Base-by-base conservation (phyloP, 2,329 filamentous ascomycete genomes). In the Talaromyces funiculosus region DNA sequence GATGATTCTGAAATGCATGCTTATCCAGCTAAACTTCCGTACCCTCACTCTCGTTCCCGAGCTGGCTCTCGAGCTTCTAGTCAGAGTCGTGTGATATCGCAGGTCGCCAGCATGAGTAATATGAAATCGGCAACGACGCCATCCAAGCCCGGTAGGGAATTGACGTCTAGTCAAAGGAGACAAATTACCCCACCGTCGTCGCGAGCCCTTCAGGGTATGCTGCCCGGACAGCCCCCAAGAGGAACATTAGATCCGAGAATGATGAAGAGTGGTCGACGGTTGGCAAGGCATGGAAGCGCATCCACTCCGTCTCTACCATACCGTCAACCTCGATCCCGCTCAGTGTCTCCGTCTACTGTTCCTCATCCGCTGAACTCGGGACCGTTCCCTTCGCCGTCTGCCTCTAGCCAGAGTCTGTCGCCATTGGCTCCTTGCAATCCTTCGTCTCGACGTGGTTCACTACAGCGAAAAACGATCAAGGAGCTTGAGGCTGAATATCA, bases 401-500 rank as follows among this genome's bases (percentile, higher is more conserved):
- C 68, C 4, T 64, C 68, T 1, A 65, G 67, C 53, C 66, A 69
- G 68, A 57, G 65, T 68, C 37, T 71, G 66, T 60, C 73, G 22
- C 60, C 60, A 29, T 33, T 54, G 20, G 64, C 68, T 47, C 67
- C 71, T 16, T 73, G 74, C 63, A 64, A 63, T 38, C 45, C 37
- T 31, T 31, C 57, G 10, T 57, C 60, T 35, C 54, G 45, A 40
- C 55, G 47, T 3, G 26, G 53, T 31, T 61, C 76, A 16, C 75
- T 76, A 73, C 77, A 79, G 62, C 74, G 78, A 59, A 81, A 80
- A 64, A 74, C 77, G 3, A 62, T 78, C n/a, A 75, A 78, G 63
- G 78, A 81, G 45, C 61, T 81, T 24, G 79, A 81, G 64, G 77
- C 75, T 18, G 79, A 81, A 68, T 81, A 79, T 57, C 73, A 81